A percentile compares a stretch with the other conserved stretches of the same genome.
Conservation (phyloP, 768 basidiomycete species). For the Phlebiopsis gigantea region DNA sequence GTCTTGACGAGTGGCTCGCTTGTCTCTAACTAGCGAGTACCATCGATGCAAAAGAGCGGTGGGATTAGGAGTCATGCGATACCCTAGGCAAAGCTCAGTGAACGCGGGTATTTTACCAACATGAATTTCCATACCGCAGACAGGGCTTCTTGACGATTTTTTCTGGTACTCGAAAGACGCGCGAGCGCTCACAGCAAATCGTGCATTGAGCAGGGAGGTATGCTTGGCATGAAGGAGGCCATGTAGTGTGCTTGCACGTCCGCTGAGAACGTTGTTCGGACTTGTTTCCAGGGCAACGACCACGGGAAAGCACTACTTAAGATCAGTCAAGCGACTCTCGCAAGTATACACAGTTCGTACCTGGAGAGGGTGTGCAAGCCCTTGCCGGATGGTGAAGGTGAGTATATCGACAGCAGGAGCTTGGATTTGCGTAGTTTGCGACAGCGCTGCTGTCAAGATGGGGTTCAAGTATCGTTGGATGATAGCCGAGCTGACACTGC, state of each 20-base stretch:
- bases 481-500: conserved; percentile 88
- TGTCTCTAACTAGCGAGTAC: conserved; percentile 91
- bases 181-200: conserved; percentile 75
- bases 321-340: background rate
- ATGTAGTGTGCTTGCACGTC: conserved; percentile 78
- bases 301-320: conserved; percentile 74
- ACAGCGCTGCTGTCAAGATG: conserved; percentile 78
- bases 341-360: conserved; percentile 31
- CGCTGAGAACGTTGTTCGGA: conserved; percentile 49
- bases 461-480: conserved; percentile 87
- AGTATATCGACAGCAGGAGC: conserved; percentile 85
- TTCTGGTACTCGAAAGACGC: conserved; percentile 83
- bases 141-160: conserved; percentile 38
- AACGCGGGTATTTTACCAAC: background rate
- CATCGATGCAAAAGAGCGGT: conserved; percentile 80
- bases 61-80: conserved; percentile 56
- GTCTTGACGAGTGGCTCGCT: conserved; percentile 78
- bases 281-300: conserved; percentile 94
- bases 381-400: conserved; percentile 91
- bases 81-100: conserved; percentile 41
- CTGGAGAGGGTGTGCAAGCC: conserved; percentile 91
- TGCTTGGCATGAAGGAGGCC: conserved; percentile 83
- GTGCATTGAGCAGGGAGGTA: conserved; percentile 80
- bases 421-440: conserved; percentile 66
- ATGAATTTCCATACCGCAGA: conserved; percentile 44